Conservation (phyloP, 257 asterid species). For the Ligustrum vulgare region DNA sequence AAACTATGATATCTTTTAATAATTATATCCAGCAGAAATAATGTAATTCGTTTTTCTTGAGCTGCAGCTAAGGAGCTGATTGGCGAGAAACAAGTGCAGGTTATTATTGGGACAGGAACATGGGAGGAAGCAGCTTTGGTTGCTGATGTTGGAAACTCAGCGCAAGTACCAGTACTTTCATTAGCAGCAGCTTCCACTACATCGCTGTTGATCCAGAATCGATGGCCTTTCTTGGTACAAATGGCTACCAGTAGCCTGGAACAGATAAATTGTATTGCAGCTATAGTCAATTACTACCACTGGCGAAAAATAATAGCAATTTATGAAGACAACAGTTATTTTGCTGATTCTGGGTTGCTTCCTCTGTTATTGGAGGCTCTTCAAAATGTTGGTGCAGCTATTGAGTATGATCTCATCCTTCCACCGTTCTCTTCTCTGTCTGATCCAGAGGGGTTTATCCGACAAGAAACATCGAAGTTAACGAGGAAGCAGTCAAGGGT, state of each 20-base stretch:
- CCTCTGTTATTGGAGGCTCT: slow-evolving; percentile 33
- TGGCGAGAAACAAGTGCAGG: slow-evolving; percentile 23
- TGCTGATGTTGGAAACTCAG: slow-evolving; percentile 38
- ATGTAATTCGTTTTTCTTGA: neutral
- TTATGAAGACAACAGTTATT: slow-evolving; percentile 36
- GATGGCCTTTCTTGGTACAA: slow-evolving; percentile 49
- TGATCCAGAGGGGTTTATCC: slow-evolving; percentile 27
- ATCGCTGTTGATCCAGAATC: slow-evolving; percentile 20
- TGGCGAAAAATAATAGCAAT: slow-evolving; percentile 44
- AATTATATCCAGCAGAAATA: neutral
- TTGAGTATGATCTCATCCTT: slow-evolving; percentile 35
- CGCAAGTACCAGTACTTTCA: slow-evolving; percentile 42
- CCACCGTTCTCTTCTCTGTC: slow-evolving; percentile 33
- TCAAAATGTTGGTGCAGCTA: slow-evolving; percentile 22
- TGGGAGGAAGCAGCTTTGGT: slow-evolving; percentile 48
- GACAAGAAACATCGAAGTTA: slow-evolving; percentile 28
- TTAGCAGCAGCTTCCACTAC: slow-evolving; percentile 27
- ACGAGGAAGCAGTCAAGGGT: slow-evolving; percentile 39
- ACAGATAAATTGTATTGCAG: slow-evolving; percentile 31
- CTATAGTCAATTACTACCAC: slow-evolving; percentile 27
- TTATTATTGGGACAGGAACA: slow-evolving; percentile 35
- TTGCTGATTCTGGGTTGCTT: slow-evolving; percentile 35
- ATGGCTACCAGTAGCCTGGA: slow-evolving; percentile 28
- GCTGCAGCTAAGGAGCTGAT: slow-evolving; percentile 42
- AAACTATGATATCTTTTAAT: too few species aligned